Percentiles rank a stretch among this genome's conserved stretches.
These are phyloP conservation scores for Paramecium caudatum DNA, from an alignment of 73 alveolate species.

Conservation along the genomic window DNA sequence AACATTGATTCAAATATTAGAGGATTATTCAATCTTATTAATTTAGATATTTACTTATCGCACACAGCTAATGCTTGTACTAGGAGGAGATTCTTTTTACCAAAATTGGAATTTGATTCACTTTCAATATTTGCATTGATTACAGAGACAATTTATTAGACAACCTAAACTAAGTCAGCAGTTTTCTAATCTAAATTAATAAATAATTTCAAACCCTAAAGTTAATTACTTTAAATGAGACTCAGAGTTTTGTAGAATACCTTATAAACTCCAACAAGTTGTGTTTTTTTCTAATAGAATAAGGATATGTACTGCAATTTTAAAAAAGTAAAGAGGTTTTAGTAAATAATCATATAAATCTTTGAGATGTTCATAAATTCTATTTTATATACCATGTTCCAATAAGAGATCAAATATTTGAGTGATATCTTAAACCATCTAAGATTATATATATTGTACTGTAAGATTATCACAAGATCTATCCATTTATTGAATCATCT, in stretches of 20 bases:
- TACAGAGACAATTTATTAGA: neutral
- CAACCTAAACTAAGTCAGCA: neutral
- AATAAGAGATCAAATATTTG: conserved; percentile 27
- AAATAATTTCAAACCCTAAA: conserved; percentile 3
- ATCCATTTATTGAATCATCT: conserved; percentile 2
- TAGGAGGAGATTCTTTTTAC: neutral
- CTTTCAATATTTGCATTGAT: neutral
- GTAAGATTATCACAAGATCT: neutral
- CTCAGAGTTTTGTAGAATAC: neutral
- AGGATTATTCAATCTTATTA: conserved; percentile 51
- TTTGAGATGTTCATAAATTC: conserved; percentile 23
- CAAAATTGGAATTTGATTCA: neutral
- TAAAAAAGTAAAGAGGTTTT: conserved; percentile 31
- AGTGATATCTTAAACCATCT: conserved; percentile 25
- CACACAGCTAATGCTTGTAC: neutral
- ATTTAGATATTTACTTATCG: neutral
- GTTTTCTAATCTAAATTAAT: conserved; percentile 49
- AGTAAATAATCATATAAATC: conserved; percentile 16
- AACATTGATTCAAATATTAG: conserved; percentile 32
- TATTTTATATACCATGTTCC: neutral
- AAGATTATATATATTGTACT: neutral
- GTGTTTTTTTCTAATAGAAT: conserved; percentile 29
- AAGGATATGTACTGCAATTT: conserved; percentile 6
- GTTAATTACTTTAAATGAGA: neutral
- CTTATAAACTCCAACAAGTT: neutral